phyloP scores from a whole-genome alignment of 345 rosid species.

The Salix dunnii region DNA sequence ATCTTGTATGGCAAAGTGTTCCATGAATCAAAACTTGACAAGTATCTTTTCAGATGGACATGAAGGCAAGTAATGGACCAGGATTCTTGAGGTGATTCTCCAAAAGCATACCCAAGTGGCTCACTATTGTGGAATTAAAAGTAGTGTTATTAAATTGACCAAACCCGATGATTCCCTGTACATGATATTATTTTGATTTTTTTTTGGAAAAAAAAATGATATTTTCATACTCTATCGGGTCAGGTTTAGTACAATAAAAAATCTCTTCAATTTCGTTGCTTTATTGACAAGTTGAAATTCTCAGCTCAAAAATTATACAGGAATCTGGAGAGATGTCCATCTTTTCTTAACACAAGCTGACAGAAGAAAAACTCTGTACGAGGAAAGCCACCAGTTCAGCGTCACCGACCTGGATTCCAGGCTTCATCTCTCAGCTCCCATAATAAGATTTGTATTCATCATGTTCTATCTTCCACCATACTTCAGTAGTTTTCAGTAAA shows the following conservation, averaged over 20 bases:
- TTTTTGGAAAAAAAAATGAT: too few species aligned
- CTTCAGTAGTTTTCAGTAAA: background rate
- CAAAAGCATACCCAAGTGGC: background rate
- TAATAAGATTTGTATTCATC: background rate
- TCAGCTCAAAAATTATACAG: too few species aligned
- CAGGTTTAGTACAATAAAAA: too few species aligned
- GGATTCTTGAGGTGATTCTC: background rate
- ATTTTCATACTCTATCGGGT: too few species aligned
- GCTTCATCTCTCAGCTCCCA: background rate
- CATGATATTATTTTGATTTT: too few species aligned
- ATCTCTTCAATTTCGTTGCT: too few species aligned
- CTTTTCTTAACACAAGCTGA: slow-evolving; percentile 1
- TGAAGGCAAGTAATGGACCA: background rate
- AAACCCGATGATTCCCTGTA: too few species aligned
- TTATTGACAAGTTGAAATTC: too few species aligned
- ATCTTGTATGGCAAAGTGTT: background rate
- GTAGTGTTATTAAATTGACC: too few species aligned
- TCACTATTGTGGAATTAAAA: too few species aligned
- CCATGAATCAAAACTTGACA: background rate
- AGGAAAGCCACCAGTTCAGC: background rate
- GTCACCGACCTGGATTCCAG: background rate
- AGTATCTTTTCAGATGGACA: background rate
- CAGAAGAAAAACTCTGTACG: background rate
- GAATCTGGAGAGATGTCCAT: background rate
- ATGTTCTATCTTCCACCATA: background rate